These are phyloP conservation scores for Pyrenochaeta sp. DNA, from an alignment of 2,329 filamentous ascomycete genomes.

Conservation along the genomic window DNA sequence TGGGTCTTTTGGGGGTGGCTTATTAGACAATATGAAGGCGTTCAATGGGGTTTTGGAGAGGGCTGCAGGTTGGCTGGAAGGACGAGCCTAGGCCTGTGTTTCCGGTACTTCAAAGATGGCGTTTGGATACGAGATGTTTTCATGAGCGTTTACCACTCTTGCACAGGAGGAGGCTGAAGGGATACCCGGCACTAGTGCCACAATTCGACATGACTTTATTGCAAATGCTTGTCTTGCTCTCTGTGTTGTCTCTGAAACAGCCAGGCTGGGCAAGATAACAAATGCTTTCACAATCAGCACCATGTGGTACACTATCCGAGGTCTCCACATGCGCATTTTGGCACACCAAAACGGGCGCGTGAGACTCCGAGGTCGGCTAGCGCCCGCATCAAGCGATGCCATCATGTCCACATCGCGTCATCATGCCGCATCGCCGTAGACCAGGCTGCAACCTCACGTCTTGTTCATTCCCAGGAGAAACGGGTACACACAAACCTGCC, in stretches of 20 bases:
- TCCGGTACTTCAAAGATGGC: not conserved
- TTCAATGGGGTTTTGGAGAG: constrained; percentile 48
- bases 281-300: not conserved
- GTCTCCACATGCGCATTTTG: no score
- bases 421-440: constrained; percentile 6
- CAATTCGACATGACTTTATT: constrained; percentile 1
- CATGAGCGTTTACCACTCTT: not conserved
- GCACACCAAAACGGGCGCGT: constrained; percentile 3
- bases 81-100: constrained; percentile 33
- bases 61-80: constrained; percentile 47
- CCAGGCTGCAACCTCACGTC: constrained; percentile 2
- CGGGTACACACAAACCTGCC: not conserved
- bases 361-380: not conserved
- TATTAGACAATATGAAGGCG: constrained; percentile 37
- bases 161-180: not conserved
- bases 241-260: not conserved
- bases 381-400: not conserved
- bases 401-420: constrained; percentile 5
- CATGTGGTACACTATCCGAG: not conserved
- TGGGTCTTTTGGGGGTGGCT: constrained; percentile 40
- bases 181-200: constrained; percentile 11
- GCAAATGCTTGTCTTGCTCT: not conserved
- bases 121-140: not conserved
- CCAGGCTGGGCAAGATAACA: not conserved
- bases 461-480: not conserved